Conservation (phyloP, 2,329 filamentous ascomycete genomes). For the Pestalotiopsis sp. region DNA sequence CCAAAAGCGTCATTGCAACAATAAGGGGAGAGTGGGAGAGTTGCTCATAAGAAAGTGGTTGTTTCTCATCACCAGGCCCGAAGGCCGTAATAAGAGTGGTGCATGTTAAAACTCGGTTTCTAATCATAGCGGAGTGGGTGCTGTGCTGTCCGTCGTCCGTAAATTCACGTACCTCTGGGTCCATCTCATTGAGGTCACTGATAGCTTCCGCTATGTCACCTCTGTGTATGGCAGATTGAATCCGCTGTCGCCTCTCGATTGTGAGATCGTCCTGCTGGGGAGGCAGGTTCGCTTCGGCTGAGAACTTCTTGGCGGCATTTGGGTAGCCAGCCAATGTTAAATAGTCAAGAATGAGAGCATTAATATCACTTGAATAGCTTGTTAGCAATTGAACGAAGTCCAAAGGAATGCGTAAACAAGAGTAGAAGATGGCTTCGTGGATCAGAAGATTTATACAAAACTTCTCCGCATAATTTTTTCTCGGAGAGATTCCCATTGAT, state of each 20-base stretch:
- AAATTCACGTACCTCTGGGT: constrained; percentile 75
- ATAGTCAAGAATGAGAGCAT: constrained; percentile 94
- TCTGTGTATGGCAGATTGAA: constrained; percentile 81
- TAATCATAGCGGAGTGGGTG: constrained; percentile 78
- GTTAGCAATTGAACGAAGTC: constrained; percentile 11
- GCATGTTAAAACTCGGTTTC: constrained; percentile 85
- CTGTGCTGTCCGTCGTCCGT: neutral
- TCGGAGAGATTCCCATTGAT: constrained; percentile 99
- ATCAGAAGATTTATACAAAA: constrained; percentile 51
- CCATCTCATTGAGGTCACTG: constrained; percentile 83
- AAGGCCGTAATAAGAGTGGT: constrained; percentile 95
- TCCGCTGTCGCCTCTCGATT: constrained; percentile 79
- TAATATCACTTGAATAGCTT: constrained; percentile 75
- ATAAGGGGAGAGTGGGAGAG: constrained; percentile 3
- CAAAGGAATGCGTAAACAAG: constrained; percentile 15
- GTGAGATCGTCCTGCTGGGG: constrained; percentile 72
- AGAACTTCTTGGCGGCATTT: constrained; percentile 89
- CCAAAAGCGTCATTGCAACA: neutral
- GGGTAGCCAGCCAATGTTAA: constrained; percentile 95
- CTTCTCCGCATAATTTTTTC: constrained; percentile 85
- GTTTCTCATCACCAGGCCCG: constrained; percentile 87
- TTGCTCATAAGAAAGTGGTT: constrained; percentile 74
- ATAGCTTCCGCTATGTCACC: constrained; percentile 88
- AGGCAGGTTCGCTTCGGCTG: constrained; percentile 86
- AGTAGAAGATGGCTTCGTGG: constrained; percentile 14